Evolutionary conservation across 768 basidiomycete genomes (phyloP), one percentile per base, ranked within the genome.

Genomic region (Tricholoma furcatifolium): DNA sequence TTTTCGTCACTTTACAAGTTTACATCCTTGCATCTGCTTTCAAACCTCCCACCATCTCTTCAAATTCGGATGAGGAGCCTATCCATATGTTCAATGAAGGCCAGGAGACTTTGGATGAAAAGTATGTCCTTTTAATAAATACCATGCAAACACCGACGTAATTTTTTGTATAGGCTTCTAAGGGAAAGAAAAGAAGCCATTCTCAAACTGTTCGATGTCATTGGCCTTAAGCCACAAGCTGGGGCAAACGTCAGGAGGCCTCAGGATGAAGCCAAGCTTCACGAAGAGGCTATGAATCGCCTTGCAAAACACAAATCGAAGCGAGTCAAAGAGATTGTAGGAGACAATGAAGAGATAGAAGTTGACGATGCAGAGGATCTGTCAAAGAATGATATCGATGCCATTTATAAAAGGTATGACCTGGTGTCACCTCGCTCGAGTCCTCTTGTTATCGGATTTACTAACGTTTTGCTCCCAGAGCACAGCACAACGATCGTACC

Each of bases 361-460:
- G 87, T 88, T 11, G 93, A 93, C 52, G 86, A 93, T 50, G 84
- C 78, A 2, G 91, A 93, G 64, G 88, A 91, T 53, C 71, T 96
- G 43, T 83, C 84, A 7, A 87, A 90, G 54, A 85, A 87, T 61
- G 87, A 95, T 58, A 71, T 97, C 49, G 82, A 88, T 60, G 66
- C 84, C 41, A 96, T 98, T 36, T 97, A 94, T 63, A 83, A 83
- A 64, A 91, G 81, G 93, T 94, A 53, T 32, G 0, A n/a, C n/a
- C n/a, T 40, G 55, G 51, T 71, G 51, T 23, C 41, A 14, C 5
- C 41, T n/a, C 3, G 23, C 34, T 4, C 10, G 12, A 14, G 5
- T n/a, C 23, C 21, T 21, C 9, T 32, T 35, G 32, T 32, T 42
- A 17, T 56, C n/a, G n/a, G 24, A 18, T n/a, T 15, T 17, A 27